Evolutionary conservation across 1,284 basidiomycete genomes (phyloP).

Genomic region (Tilletia setariae): DNA sequence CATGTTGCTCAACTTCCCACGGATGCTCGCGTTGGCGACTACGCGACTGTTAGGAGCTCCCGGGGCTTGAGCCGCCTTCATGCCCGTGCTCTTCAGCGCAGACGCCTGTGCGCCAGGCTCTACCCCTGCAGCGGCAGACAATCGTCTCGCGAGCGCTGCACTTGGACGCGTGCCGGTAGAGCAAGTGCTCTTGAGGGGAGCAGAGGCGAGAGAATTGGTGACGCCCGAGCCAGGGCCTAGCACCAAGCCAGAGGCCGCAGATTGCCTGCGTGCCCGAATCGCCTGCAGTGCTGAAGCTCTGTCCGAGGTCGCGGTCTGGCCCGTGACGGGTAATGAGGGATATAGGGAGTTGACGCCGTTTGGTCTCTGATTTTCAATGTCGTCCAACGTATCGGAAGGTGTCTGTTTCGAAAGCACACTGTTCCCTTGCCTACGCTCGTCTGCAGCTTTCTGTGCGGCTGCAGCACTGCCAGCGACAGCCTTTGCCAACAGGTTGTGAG

Average conservation of each 20-base stretch:
- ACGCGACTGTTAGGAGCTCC: neutral
- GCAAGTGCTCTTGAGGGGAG: neutral
- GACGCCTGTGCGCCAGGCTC: neutral
- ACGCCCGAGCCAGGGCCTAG: neutral
- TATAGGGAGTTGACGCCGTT: neutral
- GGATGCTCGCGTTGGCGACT: neutral
- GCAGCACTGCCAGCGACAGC: conserved; percentile 7
- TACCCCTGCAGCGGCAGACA: neutral
- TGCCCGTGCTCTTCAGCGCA: neutral
- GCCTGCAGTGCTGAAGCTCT: neutral
- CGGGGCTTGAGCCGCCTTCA: neutral
- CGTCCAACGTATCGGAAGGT: neutral
- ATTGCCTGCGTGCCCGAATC: conserved; percentile 1
- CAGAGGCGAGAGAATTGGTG: neutral
- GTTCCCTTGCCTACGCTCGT: neutral
- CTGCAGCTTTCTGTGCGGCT: conserved; percentile 7
- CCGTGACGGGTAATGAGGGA: neutral
- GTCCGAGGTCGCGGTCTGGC: neutral
- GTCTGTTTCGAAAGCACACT: neutral
- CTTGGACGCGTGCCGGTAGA: neutral
- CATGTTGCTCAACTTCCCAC: neutral
- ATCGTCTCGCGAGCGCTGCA: neutral
- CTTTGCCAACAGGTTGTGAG: conserved; percentile 7
- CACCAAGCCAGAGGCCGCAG: neutral
- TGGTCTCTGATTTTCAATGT: conserved; percentile 3